Conservation (phyloP, 495 filamentous ascomycete species). For the Mytilinidion resinicola region DNA sequence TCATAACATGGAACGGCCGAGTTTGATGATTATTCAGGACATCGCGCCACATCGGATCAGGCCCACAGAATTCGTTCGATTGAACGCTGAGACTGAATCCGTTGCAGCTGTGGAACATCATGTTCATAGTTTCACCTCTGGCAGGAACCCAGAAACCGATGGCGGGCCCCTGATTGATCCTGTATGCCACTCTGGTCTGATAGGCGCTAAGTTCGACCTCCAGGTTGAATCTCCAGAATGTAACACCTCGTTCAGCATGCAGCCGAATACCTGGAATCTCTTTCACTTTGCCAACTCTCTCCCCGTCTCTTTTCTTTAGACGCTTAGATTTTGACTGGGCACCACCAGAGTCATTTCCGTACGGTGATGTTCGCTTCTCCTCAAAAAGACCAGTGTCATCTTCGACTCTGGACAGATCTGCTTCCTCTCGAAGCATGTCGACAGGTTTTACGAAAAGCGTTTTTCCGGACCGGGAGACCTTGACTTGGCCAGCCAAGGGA, state of each 20-base stretch:
- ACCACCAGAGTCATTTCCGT: constrained; percentile 34
- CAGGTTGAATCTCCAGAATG: constrained; percentile 94
- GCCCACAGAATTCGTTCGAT: constrained; percentile 71
- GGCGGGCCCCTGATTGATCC: constrained; percentile 86
- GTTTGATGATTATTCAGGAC: constrained; percentile 89
- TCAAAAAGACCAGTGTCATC: constrained; percentile 79
- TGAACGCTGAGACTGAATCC: constrained; percentile 83
- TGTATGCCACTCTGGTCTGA: constrained; percentile 84
- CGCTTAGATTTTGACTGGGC: constrained; percentile 19
- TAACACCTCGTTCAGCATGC: constrained; percentile 78
- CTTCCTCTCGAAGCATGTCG: constrained; percentile 66
- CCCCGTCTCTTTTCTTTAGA: constrained; percentile 50
- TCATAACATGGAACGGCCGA: constrained; percentile 95
- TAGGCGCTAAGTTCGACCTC: constrained; percentile 75
- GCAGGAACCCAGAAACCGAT: constrained; percentile 94
- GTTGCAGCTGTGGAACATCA: constrained; percentile 97
- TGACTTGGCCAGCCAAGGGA: constrained; percentile 78
- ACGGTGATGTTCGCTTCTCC: constrained; percentile 36
- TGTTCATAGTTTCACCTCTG: constrained; percentile 83
- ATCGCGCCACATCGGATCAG: constrained; percentile 95
- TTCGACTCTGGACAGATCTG: constrained; percentile 68
- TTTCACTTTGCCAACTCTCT: constrained; percentile 65
- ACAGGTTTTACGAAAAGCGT: constrained; percentile 79
- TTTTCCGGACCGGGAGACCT: constrained; percentile 70
- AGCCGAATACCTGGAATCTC: constrained; percentile 77